These are phyloP conservation scores for Ophiosphaerella herpotricha DNA, from an alignment of 2,329 filamentous ascomycete genomes.

Conservation along the genomic window DNA sequence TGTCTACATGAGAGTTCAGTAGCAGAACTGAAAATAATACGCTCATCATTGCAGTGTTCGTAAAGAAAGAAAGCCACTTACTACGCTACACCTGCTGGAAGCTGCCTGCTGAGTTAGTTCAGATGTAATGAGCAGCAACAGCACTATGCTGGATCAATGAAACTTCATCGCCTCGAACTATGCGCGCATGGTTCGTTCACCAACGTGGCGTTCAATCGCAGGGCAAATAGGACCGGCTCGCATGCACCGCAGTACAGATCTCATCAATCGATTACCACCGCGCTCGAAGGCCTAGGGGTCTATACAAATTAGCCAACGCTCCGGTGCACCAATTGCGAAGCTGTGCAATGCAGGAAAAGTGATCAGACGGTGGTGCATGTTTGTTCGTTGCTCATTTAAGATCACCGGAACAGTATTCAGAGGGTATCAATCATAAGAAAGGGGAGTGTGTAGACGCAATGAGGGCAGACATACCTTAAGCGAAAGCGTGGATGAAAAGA, in stretches of 20 bases:
- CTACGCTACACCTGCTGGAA: not conserved
- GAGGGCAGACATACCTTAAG: slow-evolving; percentile 30
- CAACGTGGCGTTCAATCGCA: too few species aligned
- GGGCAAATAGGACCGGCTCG: too few species aligned
- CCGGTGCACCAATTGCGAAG: slow-evolving; percentile 11
- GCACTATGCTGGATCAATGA: not conserved
- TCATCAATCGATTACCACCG: not conserved
- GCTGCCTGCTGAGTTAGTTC: not conserved
- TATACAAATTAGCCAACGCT: slow-evolving; percentile 25
- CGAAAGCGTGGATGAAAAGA: slow-evolving; percentile 26
- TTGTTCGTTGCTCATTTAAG: slow-evolving; percentile 60
- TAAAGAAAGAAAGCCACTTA: slow-evolving; percentile 16
- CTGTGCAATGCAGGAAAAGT: slow-evolving; percentile 8
- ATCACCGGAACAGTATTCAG: slow-evolving; percentile 60
- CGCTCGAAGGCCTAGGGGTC: not conserved
- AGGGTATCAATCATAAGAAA: slow-evolving; percentile 57
- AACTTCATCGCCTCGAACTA: not conserved
- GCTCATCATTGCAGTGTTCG: slow-evolving; percentile 39
- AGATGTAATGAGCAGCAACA: not conserved
- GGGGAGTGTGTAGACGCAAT: not conserved
- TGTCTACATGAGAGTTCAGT: slow-evolving; percentile 64
- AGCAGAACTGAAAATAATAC: slow-evolving; percentile 65
- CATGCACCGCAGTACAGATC: not conserved
- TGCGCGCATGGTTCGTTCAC: not conserved
- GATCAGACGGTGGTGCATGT: slow-evolving; percentile 67